Percentiles rank a stretch among this genome's conserved stretches.
These are phyloP conservation scores for Erysiphe pulchra DNA, from an alignment of 2,329 filamentous ascomycete species.

Conservation along the genomic window DNA sequence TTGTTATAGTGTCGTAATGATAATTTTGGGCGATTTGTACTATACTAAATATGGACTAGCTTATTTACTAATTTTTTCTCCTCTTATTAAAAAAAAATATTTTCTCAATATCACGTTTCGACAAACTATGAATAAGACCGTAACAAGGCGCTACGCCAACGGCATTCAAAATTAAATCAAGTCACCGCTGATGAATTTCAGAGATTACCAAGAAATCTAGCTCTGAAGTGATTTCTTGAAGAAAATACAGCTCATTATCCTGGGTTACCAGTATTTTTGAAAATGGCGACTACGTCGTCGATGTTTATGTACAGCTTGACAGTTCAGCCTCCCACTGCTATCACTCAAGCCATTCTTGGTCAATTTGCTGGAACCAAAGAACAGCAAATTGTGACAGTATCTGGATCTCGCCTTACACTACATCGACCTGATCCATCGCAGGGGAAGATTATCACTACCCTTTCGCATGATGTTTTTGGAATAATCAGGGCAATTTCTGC, in stretches of 20 bases:
- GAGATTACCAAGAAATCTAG: too few relatives aligned
- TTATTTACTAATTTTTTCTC: too few relatives aligned
- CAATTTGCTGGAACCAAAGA: slow-evolving; percentile 93
- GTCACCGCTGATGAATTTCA: too few relatives aligned
- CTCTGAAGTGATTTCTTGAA: too few relatives aligned
- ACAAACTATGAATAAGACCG: too few relatives aligned
- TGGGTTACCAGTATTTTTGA: slow-evolving; percentile 5
- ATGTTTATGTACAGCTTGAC: slow-evolving; percentile 98
- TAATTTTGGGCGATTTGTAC: too few relatives aligned
- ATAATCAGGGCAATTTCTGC: slow-evolving; percentile 76
- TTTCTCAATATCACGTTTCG: too few relatives aligned
- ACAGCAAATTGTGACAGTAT: slow-evolving; percentile 88
- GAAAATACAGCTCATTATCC: neutral
- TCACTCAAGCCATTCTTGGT: slow-evolving; percentile 75
- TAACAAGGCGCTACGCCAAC: too few relatives aligned
- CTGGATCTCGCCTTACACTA: slow-evolving; percentile 70
- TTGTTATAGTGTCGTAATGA: too few relatives aligned
- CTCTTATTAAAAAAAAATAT: too few relatives aligned
- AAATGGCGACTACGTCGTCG: slow-evolving; percentile 89
- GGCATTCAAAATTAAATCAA: too few relatives aligned
- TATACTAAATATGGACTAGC: too few relatives aligned
- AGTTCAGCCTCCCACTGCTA: slow-evolving; percentile 70
- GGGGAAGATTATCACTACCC: slow-evolving; percentile 62
- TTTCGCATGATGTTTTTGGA: slow-evolving; percentile 86
- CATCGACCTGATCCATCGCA: slow-evolving; percentile 65